phyloP scores from a whole-genome alignment of 495 filamentous ascomycete species.

The Aspergillus sparsus region DNA sequence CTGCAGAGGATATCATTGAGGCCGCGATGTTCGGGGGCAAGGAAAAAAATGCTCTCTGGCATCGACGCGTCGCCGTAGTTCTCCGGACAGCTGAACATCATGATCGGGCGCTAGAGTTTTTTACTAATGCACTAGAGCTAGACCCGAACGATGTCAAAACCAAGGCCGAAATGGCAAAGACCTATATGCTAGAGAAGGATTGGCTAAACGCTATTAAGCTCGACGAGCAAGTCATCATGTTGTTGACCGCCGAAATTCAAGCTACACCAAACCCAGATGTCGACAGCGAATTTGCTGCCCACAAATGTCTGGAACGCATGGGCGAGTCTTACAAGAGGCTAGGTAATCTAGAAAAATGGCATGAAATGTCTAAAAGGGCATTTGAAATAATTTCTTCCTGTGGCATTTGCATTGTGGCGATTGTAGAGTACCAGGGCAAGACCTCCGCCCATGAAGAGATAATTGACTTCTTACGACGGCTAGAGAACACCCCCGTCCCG shows the following conservation, averaged over 20 bases:
- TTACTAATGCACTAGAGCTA: conserved; percentile 8
- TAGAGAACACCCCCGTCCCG: conserved; percentile 7
- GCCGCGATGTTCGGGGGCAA: conserved; percentile 12
- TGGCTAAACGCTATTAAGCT: conserved; percentile 14
- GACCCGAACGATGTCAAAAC: neutral
- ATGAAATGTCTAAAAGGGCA: neutral
- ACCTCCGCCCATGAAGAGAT: conserved; percentile 1
- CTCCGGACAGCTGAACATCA: conserved; percentile 8
- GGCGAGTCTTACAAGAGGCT: conserved; percentile 10
- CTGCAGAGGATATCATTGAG: conserved; percentile 11
- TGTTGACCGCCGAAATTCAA: neutral
- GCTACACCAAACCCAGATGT: neutral
- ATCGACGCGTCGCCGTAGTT: conserved; percentile 10
- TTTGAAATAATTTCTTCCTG: neutral
- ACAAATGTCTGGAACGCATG: neutral
- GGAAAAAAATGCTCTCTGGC: conserved; percentile 10
- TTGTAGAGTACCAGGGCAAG: neutral
- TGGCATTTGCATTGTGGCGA: conserved; percentile 9
- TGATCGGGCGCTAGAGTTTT: conserved; percentile 7
- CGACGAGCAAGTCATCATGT: neutral
- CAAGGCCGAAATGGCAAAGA: conserved; percentile 5
- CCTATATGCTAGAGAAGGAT: neutral
- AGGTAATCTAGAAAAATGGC: neutral
- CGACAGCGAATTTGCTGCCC: neutral
- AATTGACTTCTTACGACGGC: conserved; percentile 4